A percentile compares a stretch with the other conserved stretches of the same genome.
phyloP scores from a whole-genome alignment of 352 stramenopile species.

The Pythium brassicae region DNA sequence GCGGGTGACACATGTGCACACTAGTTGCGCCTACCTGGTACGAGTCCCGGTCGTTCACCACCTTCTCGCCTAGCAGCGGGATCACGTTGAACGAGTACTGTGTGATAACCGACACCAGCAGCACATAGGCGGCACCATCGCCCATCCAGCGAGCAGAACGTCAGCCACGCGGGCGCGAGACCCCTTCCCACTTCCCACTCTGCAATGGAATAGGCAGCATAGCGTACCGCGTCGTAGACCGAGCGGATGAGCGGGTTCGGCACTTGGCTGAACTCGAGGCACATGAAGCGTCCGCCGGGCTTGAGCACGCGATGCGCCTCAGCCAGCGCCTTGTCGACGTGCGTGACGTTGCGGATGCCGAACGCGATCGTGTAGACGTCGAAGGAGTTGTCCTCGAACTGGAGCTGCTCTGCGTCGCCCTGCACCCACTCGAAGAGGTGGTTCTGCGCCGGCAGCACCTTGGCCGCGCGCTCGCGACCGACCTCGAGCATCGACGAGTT shows the following conservation, averaged over 20 bases:
- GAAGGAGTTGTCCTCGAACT: conserved; percentile 94
- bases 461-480: conserved; percentile 83
- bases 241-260: conserved; percentile 88
- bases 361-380: conserved; percentile 99
- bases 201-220: too few species aligned
- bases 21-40: conserved; percentile 85
- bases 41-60: conserved; percentile 94
- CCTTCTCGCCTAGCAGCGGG: conserved; percentile 91
- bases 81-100: conserved; percentile 99
- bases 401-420: conserved; percentile 95
- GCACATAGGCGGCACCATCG: background rate
- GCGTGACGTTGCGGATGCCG: conserved; percentile 98
- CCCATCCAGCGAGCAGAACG: background rate
- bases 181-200: too few species aligned
- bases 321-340: conserved; percentile 93
- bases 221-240: conserved; percentile 91
- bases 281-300: conserved; percentile 96
- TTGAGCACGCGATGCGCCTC: conserved; percentile 96
- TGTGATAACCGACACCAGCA: background rate
- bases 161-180: too few species aligned
- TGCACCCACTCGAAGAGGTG: conserved; percentile 88
- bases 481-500: conserved; percentile 99
- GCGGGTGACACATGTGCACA: too few species aligned
- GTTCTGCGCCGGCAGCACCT: conserved; percentile 59
- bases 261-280: conserved; percentile 97